Evolutionary conservation across 2,329 filamentous ascomycete species (phyloP), one percentile per base, ranked within the genome.

Genomic region (Arthrobotrys sinensis): DNA sequence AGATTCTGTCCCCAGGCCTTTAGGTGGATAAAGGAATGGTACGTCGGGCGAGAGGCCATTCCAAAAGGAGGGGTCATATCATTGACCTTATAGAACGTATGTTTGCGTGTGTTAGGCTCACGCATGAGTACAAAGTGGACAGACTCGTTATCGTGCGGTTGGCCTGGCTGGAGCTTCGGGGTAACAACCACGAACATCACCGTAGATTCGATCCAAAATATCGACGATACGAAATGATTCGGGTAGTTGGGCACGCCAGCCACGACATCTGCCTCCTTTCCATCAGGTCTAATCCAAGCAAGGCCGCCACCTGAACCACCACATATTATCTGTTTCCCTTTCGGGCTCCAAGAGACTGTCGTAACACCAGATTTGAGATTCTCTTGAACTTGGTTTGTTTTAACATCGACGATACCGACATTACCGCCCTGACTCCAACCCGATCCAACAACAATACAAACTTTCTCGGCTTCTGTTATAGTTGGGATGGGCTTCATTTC

Each of bases 301-400:
- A 92, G 90, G 11, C 90, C 91, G 73, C 96, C 96, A 84, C 97
- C 90, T 5, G 88, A 90, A 81, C 96, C 87, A 14, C 96, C 96
- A 80, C 93, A 94, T 52, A 97, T 91, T 50, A 99, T 87, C 83
- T 98, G 95, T 84, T 97, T 99, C 55, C 96, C 96, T 83, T 91
- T 93, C 78, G 90, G 91, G 84, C 96, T 99, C 96, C 96, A 99
- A 70, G 92, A 91, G 4, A 93, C 88, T 82, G 92, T 96, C 83
- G 91, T 94, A 32, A 97, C 94, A 57, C 92, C 91, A 32, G 88
- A 87, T 82, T 91, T 93, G 80, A 97, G 86, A 0, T 91, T 86
- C 82, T 86, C 80, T 82, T 91, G 91, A 76, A 99, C 84, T 83
- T 97, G 93, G 6, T 93, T 92, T 84, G 99, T 90, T 83, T 94